Evolutionary conservation across 257 asterid species (phyloP).

Genomic region (Salvia rosmarinus): DNA sequence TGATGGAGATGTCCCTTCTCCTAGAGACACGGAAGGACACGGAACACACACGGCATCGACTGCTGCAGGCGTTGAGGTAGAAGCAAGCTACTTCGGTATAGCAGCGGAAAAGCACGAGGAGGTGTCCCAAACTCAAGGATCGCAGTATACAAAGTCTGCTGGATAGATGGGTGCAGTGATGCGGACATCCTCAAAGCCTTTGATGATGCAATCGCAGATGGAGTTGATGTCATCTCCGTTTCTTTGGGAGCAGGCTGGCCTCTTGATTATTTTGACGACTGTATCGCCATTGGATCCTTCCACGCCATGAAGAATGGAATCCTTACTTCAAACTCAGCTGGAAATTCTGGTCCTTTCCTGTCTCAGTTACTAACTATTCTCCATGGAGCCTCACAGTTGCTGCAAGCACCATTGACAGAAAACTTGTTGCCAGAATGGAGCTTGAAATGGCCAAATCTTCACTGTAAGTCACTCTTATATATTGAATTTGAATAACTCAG

Average conservation of each 20-base stretch:
- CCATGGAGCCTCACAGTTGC: constrained; percentile 75
- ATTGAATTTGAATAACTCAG: too few relatives aligned
- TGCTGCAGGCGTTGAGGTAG: constrained; percentile 53
- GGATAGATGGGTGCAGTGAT: constrained; percentile 40
- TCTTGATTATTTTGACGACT: constrained; percentile 52
- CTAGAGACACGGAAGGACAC: constrained; percentile 62
- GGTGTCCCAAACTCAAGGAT: constrained; percentile 60
- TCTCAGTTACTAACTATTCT: constrained; percentile 40
- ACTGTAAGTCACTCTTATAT: constrained; percentile 36
- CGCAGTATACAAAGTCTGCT: constrained; percentile 61
- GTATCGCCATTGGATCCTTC: constrained; percentile 72
- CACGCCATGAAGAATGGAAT: constrained; percentile 71
- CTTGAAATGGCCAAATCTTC: constrained; percentile 57
- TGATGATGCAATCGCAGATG: constrained; percentile 76
- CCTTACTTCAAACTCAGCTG: constrained; percentile 61
- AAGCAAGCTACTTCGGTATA: constrained; percentile 53
- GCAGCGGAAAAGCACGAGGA: constrained; percentile 61
- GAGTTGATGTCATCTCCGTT: constrained; percentile 65
- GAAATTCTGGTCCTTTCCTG: constrained; percentile 62
- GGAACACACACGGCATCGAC: constrained; percentile 77
- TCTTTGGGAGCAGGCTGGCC: constrained; percentile 51
- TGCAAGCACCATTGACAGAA: constrained; percentile 66
- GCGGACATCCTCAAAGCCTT: constrained; percentile 67
- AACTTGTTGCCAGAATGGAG: constrained; percentile 49
- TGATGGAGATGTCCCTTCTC: constrained; percentile 44